Evolutionary conservation across 2,329 filamentous ascomycete genomes (phyloP).

Genomic region (Shiraia bambusicola): DNA sequence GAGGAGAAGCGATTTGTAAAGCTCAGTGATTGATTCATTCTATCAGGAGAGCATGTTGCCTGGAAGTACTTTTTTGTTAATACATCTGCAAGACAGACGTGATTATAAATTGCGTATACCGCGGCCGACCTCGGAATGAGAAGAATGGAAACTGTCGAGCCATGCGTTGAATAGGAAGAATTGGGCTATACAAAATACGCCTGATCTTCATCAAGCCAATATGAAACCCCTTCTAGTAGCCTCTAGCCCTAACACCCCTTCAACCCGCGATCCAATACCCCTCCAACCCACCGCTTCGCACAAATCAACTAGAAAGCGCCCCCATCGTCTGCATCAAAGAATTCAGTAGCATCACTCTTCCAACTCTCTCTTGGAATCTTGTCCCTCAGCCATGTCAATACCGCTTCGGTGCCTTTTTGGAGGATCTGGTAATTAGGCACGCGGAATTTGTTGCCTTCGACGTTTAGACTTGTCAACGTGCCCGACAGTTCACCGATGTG

Average conservation of each 20-base stretch:
- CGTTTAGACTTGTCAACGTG: conserved; percentile 67
- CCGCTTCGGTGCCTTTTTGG: conserved; percentile 83
- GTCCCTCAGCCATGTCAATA: conserved; percentile 77
- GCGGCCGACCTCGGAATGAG: no score
- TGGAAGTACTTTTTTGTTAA: no score
- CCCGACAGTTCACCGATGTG: conserved; percentile 76
- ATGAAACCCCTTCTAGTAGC: no score
- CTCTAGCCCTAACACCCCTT: no score
- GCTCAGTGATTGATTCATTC: background rate
- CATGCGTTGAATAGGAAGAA: no score
- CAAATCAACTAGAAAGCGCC: conserved; percentile 5
- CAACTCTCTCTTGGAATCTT: conserved; percentile 59
- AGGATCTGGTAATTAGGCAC: conserved; percentile 83
- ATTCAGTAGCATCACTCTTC: conserved; percentile 25
- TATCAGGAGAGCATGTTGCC: no score
- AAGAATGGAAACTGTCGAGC: no score
- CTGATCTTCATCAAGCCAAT: no score
- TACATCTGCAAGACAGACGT: no score
- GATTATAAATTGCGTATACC: no score
- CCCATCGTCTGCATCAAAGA: conserved; percentile 23
- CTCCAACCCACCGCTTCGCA: background rate
- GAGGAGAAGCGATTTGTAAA: background rate
- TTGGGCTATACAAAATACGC: no score
- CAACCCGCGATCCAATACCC: no score
- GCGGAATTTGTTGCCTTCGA: conserved; percentile 82